Conservation (phyloP, 805 yeast genomes). For the Candida namnaoensis region DNA sequence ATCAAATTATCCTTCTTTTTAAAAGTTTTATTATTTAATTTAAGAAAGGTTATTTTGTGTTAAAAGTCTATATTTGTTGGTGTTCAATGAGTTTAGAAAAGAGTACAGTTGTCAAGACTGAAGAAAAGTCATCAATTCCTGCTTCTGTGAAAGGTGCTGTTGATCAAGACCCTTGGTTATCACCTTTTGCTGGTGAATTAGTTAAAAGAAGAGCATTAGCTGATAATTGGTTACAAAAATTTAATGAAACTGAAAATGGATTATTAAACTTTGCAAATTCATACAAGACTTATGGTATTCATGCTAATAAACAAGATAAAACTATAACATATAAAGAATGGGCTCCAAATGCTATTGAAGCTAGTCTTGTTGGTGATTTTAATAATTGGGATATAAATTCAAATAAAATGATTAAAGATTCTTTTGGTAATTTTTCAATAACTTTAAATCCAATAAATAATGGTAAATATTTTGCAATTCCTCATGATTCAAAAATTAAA, state of each 20-base stretch:
- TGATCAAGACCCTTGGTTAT: constrained; percentile 77
- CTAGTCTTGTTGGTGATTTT: constrained; percentile 86
- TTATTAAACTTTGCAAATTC: constrained; percentile 66
- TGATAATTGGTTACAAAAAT: constrained; percentile 48
- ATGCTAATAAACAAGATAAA: constrained; percentile 42
- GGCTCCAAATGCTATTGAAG: constrained; percentile 79
- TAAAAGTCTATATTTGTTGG: no score
- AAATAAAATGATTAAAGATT: constrained; percentile 50
- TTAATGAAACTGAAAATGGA: constrained; percentile 56
- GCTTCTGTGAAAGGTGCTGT: constrained; percentile 49
- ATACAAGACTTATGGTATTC: constrained; percentile 71
- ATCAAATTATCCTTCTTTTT: no score
- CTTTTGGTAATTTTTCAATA: constrained; percentile 64
- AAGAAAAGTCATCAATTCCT: constrained; percentile 11
- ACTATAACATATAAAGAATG: constrained; percentile 68
- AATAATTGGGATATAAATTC: constrained; percentile 65
- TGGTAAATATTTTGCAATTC: constrained; percentile 53
- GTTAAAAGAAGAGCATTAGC: constrained; percentile 61
- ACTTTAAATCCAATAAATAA: constrained; percentile 41
- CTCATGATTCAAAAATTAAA: constrained; percentile 76
- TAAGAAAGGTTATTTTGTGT: no score
- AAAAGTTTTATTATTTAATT: no score
- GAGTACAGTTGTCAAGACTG: constrained; percentile 3
- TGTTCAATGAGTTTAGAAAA: no score
- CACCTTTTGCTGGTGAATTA: constrained; percentile 65